Evolutionary conservation across 352 stramenopile genomes (phyloP), one percentile per base, ranked within the genome.

Genomic region (Globisporangium uncinulatum): DNA sequence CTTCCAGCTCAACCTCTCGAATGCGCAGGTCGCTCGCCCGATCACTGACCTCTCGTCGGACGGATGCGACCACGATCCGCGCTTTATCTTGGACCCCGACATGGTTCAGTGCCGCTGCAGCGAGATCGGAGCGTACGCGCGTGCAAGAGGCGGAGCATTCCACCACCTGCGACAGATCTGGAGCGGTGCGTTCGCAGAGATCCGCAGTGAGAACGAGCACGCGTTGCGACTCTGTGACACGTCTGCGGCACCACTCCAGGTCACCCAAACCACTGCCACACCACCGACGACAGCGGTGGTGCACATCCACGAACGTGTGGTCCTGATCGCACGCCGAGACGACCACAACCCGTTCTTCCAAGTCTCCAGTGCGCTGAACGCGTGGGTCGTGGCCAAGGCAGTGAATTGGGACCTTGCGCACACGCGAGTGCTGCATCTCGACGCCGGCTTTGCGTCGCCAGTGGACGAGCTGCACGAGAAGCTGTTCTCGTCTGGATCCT

Each of bases 381-480:
- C 62, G 15, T 73, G 66, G 66, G 49, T 65, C 31, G 20, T 73
- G 19, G n/a, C 65, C 6, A 39, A 67, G 43, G 31, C 31, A 15
- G 52, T 67, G 14, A 54, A 58, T 1, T 81, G 74, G 68, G 46
- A 68, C n/a, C 13, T 69, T 10, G 50, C 59, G 0, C 65, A 60
- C 21, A 83, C 77, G 0, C 64, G 55, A 37, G 57, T 87, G 3
- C 59, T 87, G 48, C 59, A 76, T 46, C 55, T 87, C 15, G 77
- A 87, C 46, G 61, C 56, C 1, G 77, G 74, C 6, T 74, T 67
- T 1, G 66, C 72, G 21, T 76, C 69, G 2, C 59, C 73, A 0
- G 73, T 78, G 8, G 73, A 86, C 43, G 62, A 50, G 20, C 52
- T 87, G 7, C 71, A 83, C n/a, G 62, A 79, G n/a, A 56, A 53